Conservation (phyloP, 2,329 filamentous ascomycete species). For the Cordyceps fumosorosea region DNA sequence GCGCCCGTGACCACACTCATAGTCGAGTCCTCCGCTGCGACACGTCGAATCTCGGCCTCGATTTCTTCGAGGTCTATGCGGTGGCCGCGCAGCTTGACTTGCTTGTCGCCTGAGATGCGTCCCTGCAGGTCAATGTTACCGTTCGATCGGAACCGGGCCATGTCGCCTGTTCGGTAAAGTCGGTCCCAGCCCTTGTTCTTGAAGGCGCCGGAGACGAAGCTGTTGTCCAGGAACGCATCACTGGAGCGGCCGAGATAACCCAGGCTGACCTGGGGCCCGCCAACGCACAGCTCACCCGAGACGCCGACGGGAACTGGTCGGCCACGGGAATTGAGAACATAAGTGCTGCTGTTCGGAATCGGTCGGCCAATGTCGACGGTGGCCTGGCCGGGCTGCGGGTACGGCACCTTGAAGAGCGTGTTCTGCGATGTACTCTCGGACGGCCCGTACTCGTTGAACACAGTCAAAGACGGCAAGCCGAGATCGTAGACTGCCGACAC, state of each 20-base stretch:
- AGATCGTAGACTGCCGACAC: not conserved
- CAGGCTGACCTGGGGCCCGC: constrained; percentile 1
- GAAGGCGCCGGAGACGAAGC: not conserved
- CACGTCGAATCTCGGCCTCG: constrained; percentile 22
- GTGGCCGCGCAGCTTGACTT: constrained; percentile 26
- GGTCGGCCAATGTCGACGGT: not conserved
- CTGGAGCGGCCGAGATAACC: constrained; percentile 5
- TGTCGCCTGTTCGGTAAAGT: constrained; percentile 38
- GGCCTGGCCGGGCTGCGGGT: not conserved
- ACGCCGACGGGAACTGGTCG: not conserved
- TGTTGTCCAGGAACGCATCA: not conserved
- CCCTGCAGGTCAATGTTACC: constrained; percentile 33
- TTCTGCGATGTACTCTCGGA: constrained; percentile 6
- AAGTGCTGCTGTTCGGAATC: not conserved
- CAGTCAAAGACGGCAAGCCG: not conserved
- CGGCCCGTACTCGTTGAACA: constrained; percentile 2
- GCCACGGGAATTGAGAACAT: not conserved
- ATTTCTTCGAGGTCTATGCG: constrained; percentile 35
- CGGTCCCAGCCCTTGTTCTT: constrained; percentile 21
- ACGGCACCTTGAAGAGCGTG: not conserved
- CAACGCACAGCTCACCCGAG: constrained; percentile 2
- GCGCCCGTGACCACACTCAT: constrained; percentile 15
- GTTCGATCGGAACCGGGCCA: constrained; percentile 27
- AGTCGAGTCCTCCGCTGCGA: constrained; percentile 14
- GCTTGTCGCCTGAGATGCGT: constrained; percentile 32